Evolutionary conservation across 2,329 filamentous ascomycete genomes (phyloP).

Genomic region (Acephala macrosclerotiorum): DNA sequence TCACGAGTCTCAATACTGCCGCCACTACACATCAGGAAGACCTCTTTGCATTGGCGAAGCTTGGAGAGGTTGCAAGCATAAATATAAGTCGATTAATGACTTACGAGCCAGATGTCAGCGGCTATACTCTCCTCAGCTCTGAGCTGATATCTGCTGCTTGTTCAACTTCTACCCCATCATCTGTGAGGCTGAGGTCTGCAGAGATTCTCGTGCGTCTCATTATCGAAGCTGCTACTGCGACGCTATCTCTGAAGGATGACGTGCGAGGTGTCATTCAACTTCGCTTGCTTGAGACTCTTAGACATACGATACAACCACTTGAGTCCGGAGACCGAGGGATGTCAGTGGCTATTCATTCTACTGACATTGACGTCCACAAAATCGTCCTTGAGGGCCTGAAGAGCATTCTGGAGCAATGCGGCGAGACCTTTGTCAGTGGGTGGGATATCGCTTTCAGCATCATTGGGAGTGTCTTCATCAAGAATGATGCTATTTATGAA

Average conservation of each 20-base stretch:
- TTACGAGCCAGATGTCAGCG: slow-evolving; percentile 70
- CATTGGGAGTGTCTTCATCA: slow-evolving; percentile 80
- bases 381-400: slow-evolving; percentile 82
- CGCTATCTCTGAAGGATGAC: slow-evolving; percentile 59
- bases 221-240: slow-evolving; percentile 64
- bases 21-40: slow-evolving; percentile 64
- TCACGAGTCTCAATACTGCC: slow-evolving; percentile 55
- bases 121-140: slow-evolving; percentile 74
- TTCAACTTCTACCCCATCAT: slow-evolving; percentile 54
- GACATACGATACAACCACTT: slow-evolving; percentile 65
- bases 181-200: slow-evolving; percentile 66
- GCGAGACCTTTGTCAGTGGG: slow-evolving; percentile 81
- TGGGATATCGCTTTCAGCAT: slow-evolving; percentile 90
- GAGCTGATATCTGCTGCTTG: slow-evolving; percentile 61
- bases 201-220: slow-evolving; percentile 68
- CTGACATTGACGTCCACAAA: slow-evolving; percentile 81
- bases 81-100: slow-evolving; percentile 79
- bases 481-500: slow-evolving; percentile 39
- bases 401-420: slow-evolving; percentile 84
- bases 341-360: slow-evolving; percentile 65
- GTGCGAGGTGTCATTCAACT: slow-evolving; percentile 69
- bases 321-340: slow-evolving; percentile 59
- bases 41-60: slow-evolving; percentile 74
- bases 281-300: slow-evolving; percentile 73
- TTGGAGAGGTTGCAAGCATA: slow-evolving; percentile 75